These are phyloP conservation scores for Pneumocystis murina DNA, from an alignment of 1,139 yeast species.

Conservation along the genomic window DNA sequence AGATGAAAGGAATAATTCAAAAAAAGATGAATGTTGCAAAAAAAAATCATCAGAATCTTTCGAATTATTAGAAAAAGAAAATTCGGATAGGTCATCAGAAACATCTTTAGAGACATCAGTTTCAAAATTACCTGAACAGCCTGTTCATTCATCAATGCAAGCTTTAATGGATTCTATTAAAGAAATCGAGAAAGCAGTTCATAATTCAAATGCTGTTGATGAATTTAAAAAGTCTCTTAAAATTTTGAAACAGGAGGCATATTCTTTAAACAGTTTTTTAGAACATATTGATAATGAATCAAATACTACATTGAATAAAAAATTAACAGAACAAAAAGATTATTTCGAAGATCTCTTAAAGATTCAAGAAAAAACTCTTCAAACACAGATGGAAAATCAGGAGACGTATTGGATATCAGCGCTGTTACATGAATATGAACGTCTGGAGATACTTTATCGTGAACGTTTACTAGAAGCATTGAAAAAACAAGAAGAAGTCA, in stretches of 20 bases:
- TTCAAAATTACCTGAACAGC: background rate
- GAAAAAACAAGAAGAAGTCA: constrained; percentile 51
- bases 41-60: background rate
- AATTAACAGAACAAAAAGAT: background rate
- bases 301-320: background rate
- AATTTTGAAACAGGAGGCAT: background rate
- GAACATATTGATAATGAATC: constrained; percentile 5
- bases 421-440: constrained; percentile 47
- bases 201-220: background rate
- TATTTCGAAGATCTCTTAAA: background rate
- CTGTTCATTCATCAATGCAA: background rate
- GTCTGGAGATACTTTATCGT: constrained; percentile 49
- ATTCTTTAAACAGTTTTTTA: background rate
- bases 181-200: background rate
- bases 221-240: background rate
- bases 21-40: too few relatives aligned
- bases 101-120: background rate
- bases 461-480: constrained; percentile 50
- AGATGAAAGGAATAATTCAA: too few relatives aligned
- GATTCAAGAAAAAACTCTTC: constrained; percentile 1
- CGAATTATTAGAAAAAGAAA: background rate
- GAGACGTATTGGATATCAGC: constrained; percentile 41
- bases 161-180: background rate
- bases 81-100: too few relatives aligned
- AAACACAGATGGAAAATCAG: constrained; percentile 32